Base-by-base conservation (phyloP, 495 filamentous ascomycete species). In the Penicillium canescens region DNA sequence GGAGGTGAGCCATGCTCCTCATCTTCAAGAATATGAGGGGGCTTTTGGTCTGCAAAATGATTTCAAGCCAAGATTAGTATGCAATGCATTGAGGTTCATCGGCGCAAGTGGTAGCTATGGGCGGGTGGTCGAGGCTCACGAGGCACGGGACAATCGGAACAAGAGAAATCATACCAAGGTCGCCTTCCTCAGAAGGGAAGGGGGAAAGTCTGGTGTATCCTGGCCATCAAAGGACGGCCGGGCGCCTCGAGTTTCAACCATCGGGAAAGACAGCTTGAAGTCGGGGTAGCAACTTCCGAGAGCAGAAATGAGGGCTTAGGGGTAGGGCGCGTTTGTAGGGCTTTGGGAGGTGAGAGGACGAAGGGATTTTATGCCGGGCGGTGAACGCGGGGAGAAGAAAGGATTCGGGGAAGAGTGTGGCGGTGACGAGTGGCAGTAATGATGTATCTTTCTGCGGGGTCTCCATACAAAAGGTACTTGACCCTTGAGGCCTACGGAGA, bases 301-400 rank as follows among this genome's bases (percentile, higher is more conserved):
- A 76, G 69, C 61, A 78, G 75, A 74, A 78, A 78, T 78, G 67
- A 78, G 75, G 75, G 75, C 75, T 78, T 78, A 76, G 73, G 73
- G 72, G 63, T 75, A 78, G 75, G 75, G 75, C 75, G 72, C 72
- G 64, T 66, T 58, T 59, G 60, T 62, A 68, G 60, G 62, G 60
- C 65, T 61, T 61, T 42, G 50, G 42, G 42, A 50, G 47, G 57
- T 46, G 51, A 53, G 58, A 54, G 51, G 56, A 52, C 45, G 55
- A 55, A 50, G 31, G 52, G 54, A 62, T 65, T 67, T 67, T 69
- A 46, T 62, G 58, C 61, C 59, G 48, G 36, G 36, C 44, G 49
- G 44, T 12, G 21, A 12, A 3, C 9, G n/a, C 38, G 14, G 0
- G 5, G 13, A 6, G 28, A 6, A 20, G n/a, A 40, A 41, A 16